Conservation (phyloP, 139 green algal genomes). For the Chlamydomonas schloesseri region DNA sequence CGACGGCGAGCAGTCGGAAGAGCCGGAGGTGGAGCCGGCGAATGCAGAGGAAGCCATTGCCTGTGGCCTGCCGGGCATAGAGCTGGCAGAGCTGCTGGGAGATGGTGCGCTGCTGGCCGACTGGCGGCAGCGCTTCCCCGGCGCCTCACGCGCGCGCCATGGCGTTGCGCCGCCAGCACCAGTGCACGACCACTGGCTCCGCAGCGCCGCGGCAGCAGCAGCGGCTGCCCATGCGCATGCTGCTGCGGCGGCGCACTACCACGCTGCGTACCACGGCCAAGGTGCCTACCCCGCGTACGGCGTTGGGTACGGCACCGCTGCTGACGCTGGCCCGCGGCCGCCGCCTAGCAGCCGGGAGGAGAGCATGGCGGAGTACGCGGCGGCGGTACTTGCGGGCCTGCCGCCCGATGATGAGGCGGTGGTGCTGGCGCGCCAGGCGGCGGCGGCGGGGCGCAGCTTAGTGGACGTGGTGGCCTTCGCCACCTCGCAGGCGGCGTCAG, state of each 20-base stretch:
- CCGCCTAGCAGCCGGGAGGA: conserved; percentile 21
- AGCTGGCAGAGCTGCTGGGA: conserved; percentile 60
- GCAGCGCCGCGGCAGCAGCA: neutral
- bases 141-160: neutral
- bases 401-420: conserved; percentile 73
- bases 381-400: conserved; percentile 63
- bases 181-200: conserved; percentile 54
- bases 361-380: conserved; percentile 44
- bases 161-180: conserved; percentile 36
- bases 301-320: neutral
- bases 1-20: neutral
- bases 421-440: conserved; percentile 57
- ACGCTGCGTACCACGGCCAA: neutral
- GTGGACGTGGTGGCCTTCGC: conserved; percentile 46
- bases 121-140: conserved; percentile 37
- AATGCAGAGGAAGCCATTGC: conserved; percentile 21
- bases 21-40: neutral
- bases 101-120: conserved; percentile 54
- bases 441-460: conserved; percentile 56
- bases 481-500: neutral
- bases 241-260: neutral
- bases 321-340: neutral
- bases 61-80: conserved; percentile 6
- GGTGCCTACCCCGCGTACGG: neutral
- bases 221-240: neutral